These are phyloP conservation scores for Tetrahymena malaccensis DNA, from an alignment of 73 alveolate genomes.

Conservation along the genomic window DNA sequence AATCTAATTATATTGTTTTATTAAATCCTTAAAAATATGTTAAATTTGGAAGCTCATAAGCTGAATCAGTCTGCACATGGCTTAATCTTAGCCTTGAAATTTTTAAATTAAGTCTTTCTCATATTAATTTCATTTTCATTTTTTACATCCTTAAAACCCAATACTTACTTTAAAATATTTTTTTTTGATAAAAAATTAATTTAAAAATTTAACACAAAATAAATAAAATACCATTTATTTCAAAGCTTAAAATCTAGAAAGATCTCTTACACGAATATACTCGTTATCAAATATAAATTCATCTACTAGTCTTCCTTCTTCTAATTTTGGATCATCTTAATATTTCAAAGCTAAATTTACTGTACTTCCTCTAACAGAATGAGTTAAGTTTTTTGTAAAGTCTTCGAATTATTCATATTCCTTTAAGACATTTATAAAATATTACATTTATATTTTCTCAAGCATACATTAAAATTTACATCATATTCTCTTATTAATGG, in stretches of 20 bases:
- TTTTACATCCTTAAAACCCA: not conserved
- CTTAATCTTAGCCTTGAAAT: not conserved
- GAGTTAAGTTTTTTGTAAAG: not conserved
- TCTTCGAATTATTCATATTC: not conserved
- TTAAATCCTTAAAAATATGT: not conserved
- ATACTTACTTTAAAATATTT: not conserved
- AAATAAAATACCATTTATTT: not conserved
- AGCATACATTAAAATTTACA: not conserved
- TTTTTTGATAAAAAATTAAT: too few relatives aligned
- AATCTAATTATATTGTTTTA: not conserved
- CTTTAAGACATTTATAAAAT: not conserved
- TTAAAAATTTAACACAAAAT: not conserved
- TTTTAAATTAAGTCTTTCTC: not conserved
- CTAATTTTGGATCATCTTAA: not conserved
- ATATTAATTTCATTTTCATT: not conserved
- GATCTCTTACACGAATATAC: not conserved
- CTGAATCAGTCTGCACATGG: not conserved
- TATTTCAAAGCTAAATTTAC: not conserved
- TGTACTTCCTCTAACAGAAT: not conserved
- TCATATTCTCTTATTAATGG: not conserved
- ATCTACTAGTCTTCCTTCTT: not conserved
- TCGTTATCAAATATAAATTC: not conserved
- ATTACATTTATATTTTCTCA: not conserved
- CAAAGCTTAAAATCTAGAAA: not conserved
- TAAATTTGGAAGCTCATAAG: not conserved